Evolutionary conservation across 2,329 filamentous ascomycete genomes (phyloP).

Genomic region (Bimuria novae-zelandiae): DNA sequence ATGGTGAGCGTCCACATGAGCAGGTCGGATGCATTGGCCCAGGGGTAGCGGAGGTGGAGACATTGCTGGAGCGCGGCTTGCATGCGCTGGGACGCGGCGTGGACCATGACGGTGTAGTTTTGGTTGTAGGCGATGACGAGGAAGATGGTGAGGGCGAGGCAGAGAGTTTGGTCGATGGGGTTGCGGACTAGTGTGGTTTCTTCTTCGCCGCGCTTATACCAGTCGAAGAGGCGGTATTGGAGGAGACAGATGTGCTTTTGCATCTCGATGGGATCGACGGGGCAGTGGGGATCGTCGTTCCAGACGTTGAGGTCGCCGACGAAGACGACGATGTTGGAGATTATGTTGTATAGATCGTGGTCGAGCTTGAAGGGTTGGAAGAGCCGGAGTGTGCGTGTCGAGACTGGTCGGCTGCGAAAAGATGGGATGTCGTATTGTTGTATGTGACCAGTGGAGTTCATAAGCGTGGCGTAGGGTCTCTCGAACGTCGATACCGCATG

Average conservation of each 20-base stretch:
- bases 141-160: conserved; percentile 33
- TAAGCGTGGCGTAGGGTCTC: conserved; percentile 32
- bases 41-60: conserved; percentile 19
- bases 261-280: conserved; percentile 33
- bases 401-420: conserved; percentile 17
- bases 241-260: conserved; percentile 37
- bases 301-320: conserved; percentile 27
- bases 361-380: conserved; percentile 27
- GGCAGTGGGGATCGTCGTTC: conserved; percentile 20
- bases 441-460: conserved; percentile 21
- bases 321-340: conserved; percentile 24
- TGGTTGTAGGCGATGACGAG: conserved; percentile 30
- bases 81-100: conserved; percentile 29
- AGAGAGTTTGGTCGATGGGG: conserved; percentile 31
- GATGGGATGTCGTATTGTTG: conserved; percentile 29
- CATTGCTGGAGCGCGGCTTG: conserved; percentile 20
- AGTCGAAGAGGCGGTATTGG: conserved; percentile 32
- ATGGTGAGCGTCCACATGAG: conserved; percentile 38
- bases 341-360: conserved; percentile 23
- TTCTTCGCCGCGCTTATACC: conserved; percentile 28
- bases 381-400: conserved; percentile 19
- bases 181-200: background rate
- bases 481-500: conserved; percentile 38
- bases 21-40: conserved; percentile 26
- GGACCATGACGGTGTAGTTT: conserved; percentile 19